These are phyloP conservation scores for Penicillium sp. DNA, from an alignment of 2,329 filamentous ascomycete genomes.

Conservation along the genomic window DNA sequence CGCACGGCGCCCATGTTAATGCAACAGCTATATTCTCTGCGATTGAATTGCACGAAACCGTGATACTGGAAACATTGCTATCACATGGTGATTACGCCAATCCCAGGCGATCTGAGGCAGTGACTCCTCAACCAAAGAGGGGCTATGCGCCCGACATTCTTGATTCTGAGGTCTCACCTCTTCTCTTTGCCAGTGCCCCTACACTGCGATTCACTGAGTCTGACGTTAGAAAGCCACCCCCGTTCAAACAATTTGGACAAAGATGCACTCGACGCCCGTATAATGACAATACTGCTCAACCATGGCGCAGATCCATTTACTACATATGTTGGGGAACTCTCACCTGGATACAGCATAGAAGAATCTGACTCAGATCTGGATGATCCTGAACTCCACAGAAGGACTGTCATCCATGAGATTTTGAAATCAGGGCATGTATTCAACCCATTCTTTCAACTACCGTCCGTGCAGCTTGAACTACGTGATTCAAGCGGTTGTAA, in stretches of 20 bases:
- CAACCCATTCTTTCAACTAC: slow-evolving; percentile 9
- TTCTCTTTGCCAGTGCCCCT: background rate
- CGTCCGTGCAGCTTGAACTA: slow-evolving; percentile 6
- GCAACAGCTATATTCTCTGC: slow-evolving; percentile 1
- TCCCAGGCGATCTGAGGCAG: background rate
- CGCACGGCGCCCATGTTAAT: slow-evolving; percentile 1
- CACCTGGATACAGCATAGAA: too few relatives aligned
- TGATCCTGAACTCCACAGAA: too few relatives aligned
- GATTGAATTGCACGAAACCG: background rate
- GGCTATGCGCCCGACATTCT: background rate
- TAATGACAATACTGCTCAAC: slow-evolving; percentile 10
- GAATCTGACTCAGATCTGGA: too few relatives aligned
- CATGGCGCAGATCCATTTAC: slow-evolving; percentile 16
- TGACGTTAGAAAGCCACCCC: background rate
- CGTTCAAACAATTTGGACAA: background rate
- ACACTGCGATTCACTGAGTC: background rate
- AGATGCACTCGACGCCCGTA: background rate
- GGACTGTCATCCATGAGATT: slow-evolving; percentile 9
- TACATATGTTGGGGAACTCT: slow-evolving; percentile 1
- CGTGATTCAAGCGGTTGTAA: slow-evolving; percentile 9
- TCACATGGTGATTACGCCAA: background rate
- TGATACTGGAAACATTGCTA: background rate
- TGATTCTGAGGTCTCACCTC: background rate
- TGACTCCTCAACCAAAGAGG: background rate
- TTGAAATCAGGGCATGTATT: background rate